Percentiles rank a stretch among this genome's conserved stretches.
Conservation (phyloP, 441 rosid genomes). For the Kokia cookei region DNA sequence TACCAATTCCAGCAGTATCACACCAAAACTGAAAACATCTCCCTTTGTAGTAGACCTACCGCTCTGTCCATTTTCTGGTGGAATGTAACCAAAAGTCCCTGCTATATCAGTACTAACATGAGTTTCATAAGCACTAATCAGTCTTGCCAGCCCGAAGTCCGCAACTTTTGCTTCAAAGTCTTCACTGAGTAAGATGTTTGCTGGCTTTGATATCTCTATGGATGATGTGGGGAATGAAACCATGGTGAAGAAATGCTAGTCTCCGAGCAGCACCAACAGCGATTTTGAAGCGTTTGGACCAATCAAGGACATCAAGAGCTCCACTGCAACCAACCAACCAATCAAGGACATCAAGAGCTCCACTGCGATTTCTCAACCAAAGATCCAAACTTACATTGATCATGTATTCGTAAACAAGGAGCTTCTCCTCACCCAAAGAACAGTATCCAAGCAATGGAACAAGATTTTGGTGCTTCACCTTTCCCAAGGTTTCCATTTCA, state of each 20-base stretch:
- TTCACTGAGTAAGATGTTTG: slow-evolving; percentile 65
- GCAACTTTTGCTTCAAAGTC: slow-evolving; percentile 90
- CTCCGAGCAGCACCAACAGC: slow-evolving; percentile 78
- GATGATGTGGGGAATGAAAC: slow-evolving; percentile 84
- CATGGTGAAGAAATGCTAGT: slow-evolving; percentile 81
- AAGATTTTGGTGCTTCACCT: slow-evolving; percentile 87
- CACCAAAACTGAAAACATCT: slow-evolving; percentile 97
- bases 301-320: slow-evolving; percentile 60
- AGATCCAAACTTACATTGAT: slow-evolving; percentile 80
- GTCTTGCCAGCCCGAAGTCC: slow-evolving; percentile 82
- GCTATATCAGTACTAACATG: slow-evolving; percentile 90
- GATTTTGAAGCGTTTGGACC: slow-evolving; percentile 73
- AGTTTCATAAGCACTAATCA: slow-evolving; percentile 89
- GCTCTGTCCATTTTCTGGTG: slow-evolving; percentile 94
- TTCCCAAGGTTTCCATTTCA: slow-evolving; percentile 92
- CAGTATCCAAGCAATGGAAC: slow-evolving; percentile 87
- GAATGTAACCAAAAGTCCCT: slow-evolving; percentile 86
- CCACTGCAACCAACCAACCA: slow-evolving; percentile 83
- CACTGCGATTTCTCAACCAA: slow-evolving; percentile 69
- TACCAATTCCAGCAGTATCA: slow-evolving; percentile 76
- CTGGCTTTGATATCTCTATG: slow-evolving; percentile 90
- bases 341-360: slow-evolving; percentile 64
- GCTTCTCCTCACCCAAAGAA: slow-evolving; percentile 73
- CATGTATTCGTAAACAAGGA: slow-evolving; percentile 93
- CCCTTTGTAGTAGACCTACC: slow-evolving; percentile 76